Conservation (phyloP, 1,284 basidiomycete species). For the Boletellus sp. region DNA sequence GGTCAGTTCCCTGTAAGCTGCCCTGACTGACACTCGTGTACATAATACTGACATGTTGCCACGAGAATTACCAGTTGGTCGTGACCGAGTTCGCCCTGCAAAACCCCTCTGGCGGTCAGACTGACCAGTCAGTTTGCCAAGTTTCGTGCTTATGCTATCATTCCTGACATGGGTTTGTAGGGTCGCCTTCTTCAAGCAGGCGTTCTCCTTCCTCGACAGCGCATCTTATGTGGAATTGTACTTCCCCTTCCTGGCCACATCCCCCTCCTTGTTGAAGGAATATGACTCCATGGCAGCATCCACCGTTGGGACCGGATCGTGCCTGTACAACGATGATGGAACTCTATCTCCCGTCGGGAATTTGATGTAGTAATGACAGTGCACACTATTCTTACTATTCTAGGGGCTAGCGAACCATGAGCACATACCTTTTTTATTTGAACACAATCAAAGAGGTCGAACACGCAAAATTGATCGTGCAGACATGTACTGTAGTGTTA, state of each 20-base stretch:
- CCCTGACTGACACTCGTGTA: not conserved
- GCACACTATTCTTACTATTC: not conserved
- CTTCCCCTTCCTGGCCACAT: constrained; percentile 36
- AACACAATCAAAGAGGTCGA: too few relatives aligned
- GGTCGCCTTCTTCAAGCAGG: constrained; percentile 31
- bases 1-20: constrained; percentile 28
- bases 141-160: not conserved
- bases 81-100: constrained; percentile 33
- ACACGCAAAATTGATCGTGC: too few relatives aligned
- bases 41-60: constrained; percentile 2
- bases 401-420: not conserved
- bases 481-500: too few relatives aligned
- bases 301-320: constrained; percentile 26
- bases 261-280: constrained; percentile 21
- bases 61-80: constrained; percentile 19
- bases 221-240: constrained; percentile 31
- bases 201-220: constrained; percentile 33
- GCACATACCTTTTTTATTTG: not conserved
- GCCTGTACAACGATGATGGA: constrained; percentile 29
- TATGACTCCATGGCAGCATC: constrained; percentile 14
- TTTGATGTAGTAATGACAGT: constrained; percentile 16
- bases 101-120: constrained; percentile 32
- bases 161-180: constrained; percentile 17
- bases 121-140: constrained; percentile 28
- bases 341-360: constrained; percentile 21